Conservation (phyloP, 2,329 filamentous ascomycete species). For the Alternaria novae-zelandiae region DNA sequence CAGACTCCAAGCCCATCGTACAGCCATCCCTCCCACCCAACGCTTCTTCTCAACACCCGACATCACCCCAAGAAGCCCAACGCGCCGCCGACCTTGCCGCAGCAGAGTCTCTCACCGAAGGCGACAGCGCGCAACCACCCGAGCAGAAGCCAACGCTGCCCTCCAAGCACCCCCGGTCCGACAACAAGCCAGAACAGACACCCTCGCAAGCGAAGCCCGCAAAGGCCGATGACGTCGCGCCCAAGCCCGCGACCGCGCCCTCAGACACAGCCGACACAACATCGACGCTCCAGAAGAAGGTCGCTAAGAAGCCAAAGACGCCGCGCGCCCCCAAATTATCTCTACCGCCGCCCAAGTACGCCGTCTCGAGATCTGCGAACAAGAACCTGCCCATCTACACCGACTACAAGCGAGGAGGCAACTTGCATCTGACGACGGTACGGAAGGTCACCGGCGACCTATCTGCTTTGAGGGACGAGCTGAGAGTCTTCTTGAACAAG, state of each 20-base stretch:
- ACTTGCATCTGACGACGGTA: constrained; percentile 74
- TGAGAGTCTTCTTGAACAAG: constrained; percentile 66
- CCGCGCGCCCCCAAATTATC: constrained; percentile 7
- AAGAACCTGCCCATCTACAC: constrained; percentile 80
- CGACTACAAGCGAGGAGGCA: constrained; percentile 75
- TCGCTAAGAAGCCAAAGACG: constrained; percentile 4
- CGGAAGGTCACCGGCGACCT: constrained; percentile 81
- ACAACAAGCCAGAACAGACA: constrained; percentile 5
- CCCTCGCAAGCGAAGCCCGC: constrained; percentile 11
- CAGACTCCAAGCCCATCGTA: constrained; percentile 38
- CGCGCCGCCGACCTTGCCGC: constrained; percentile 42
- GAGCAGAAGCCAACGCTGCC: constrained; percentile 31
- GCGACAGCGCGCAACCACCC: constrained; percentile 39
- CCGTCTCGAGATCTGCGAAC: constrained; percentile 73
- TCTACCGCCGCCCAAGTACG: constrained; percentile 61
- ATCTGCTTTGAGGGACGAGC: constrained; percentile 66
- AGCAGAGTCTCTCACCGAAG: constrained; percentile 43
- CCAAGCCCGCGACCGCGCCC: background rate
- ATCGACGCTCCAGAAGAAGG: constrained; percentile 11
- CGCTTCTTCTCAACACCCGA: constrained; percentile 33
- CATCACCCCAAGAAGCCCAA: constrained; percentile 38
- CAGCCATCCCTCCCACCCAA: constrained; percentile 23
- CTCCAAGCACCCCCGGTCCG: constrained; percentile 17
- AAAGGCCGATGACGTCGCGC: background rate
- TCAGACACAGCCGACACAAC: constrained; percentile 8